Conservation (phyloP, 2,329 filamentous ascomycete genomes). For the Cladosporium velox region DNA sequence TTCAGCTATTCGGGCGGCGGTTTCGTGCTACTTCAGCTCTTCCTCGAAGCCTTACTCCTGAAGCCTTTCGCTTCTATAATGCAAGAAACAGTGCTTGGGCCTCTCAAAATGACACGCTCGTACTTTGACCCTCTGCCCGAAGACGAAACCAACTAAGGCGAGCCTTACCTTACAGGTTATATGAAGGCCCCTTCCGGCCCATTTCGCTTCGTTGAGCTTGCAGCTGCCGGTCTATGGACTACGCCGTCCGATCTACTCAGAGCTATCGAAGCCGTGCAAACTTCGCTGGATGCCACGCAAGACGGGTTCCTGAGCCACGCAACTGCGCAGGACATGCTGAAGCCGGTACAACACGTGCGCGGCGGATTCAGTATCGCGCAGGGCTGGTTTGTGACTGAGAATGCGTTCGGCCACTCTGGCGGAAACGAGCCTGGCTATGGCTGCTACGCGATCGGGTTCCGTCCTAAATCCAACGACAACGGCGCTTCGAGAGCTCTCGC, state of each 20-base stretch:
- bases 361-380: conserved; percentile 22
- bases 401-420: conserved; percentile 28
- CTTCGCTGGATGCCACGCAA: conserved; percentile 9
- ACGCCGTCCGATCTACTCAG: conserved; percentile 32
- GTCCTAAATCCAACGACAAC: conserved; percentile 5
- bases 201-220: conserved; percentile 30
- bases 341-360: conserved; percentile 14
- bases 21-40: conserved; percentile 28
- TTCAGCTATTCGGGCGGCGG: conserved; percentile 34
- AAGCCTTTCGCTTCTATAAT: conserved; percentile 28
- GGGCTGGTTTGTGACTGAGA: conserved; percentile 26
- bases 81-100: conserved; percentile 28
- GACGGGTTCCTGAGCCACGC: not conserved
- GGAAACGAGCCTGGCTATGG: conserved; percentile 29
- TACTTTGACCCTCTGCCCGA: conserved; percentile 22
- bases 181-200: not conserved
- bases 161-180: not conserved
- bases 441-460: conserved; percentile 25
- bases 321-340: conserved; percentile 26
- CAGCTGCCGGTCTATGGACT: conserved; percentile 33
- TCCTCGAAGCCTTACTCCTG: conserved; percentile 27
- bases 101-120: conserved; percentile 31
- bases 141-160: not conserved
- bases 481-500: not conserved
- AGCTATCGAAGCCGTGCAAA: conserved; percentile 28